A percentile compares a stretch with the other conserved stretches of the same genome.
Evolutionary conservation across 176 grass and related monocot genomes (phyloP).

Genomic region (Phyllostachys edulis): DNA sequence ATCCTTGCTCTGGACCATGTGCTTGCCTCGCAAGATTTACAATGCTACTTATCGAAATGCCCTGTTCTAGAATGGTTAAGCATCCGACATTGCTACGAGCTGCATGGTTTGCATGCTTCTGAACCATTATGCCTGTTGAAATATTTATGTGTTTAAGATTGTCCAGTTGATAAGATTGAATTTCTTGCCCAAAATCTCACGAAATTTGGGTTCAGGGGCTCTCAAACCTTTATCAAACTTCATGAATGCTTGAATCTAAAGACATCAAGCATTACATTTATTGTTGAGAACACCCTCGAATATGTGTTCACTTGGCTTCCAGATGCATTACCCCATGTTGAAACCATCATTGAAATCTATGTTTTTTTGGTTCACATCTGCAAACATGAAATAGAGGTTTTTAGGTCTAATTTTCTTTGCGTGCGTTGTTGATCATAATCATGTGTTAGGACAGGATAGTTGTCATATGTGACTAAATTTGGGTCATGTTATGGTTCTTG

Average conservation of each 20-base stretch:
- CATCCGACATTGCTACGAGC: background rate
- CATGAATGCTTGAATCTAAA: constrained; percentile 27
- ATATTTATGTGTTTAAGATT: constrained; percentile 23
- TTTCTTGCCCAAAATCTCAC: constrained; percentile 21
- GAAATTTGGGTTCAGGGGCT: constrained; percentile 1
- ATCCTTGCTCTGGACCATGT: constrained; percentile 11
- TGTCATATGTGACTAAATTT: no score
- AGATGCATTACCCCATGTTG: background rate
- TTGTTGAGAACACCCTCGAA: background rate
- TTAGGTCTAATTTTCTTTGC: no score
- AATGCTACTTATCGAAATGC: constrained; percentile 11
- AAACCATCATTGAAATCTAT: no score
- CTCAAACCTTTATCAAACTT: background rate
- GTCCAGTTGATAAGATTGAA: background rate
- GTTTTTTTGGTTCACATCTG: no score
- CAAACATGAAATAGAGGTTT: no score
- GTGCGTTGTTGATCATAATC: no score
- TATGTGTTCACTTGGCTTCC: constrained; percentile 5
- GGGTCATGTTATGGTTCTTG: no score
- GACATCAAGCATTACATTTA: background rate
- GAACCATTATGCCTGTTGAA: constrained; percentile 9
- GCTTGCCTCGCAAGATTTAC: background rate
- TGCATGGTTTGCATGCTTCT: constrained; percentile 12
- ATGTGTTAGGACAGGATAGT: no score
- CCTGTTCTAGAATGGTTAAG: background rate